Percentiles rank a stretch among this genome's conserved stretches.
Evolutionary conservation across 1,284 basidiomycete species (phyloP).

Genomic region (Leccinum griseonigrum): DNA sequence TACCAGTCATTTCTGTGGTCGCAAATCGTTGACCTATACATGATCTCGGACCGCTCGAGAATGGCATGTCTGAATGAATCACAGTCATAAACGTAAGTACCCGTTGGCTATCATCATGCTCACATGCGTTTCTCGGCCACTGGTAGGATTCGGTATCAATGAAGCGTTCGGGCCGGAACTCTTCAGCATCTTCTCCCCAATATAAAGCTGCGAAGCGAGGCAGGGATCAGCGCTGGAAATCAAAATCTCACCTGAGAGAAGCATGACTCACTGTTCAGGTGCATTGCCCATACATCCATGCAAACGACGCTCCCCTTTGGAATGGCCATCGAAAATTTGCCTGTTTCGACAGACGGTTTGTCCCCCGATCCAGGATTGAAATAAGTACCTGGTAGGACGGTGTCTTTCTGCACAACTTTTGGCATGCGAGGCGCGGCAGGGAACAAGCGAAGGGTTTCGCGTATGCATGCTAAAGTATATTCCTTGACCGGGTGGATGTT

Average conservation of each 20-base stretch:
- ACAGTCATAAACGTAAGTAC: background rate
- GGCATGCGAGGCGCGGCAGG: conserved; percentile 40
- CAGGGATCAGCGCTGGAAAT: background rate
- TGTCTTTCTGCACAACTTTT: conserved; percentile 38
- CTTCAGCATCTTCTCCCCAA: conserved; percentile 44
- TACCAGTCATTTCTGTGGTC: conserved; percentile 24
- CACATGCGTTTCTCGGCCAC: conserved; percentile 38
- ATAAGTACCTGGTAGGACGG: conserved; percentile 32
- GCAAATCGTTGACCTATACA: conserved; percentile 43
- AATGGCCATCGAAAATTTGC: conserved; percentile 37
- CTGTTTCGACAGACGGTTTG: conserved; percentile 25
- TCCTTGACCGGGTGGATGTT: conserved; percentile 28
- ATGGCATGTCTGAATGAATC: conserved; percentile 32
- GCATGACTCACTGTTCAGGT: conserved; percentile 34
- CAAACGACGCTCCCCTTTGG: conserved; percentile 38
- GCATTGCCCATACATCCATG: conserved; percentile 41
- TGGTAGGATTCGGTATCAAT: conserved; percentile 38
- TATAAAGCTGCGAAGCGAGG: conserved; percentile 26
- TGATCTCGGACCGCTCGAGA: conserved; percentile 37
- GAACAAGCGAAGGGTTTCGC: conserved; percentile 44
- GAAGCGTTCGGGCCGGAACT: conserved; percentile 48
- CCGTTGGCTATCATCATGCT: background rate
- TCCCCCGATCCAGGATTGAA: conserved; percentile 32
- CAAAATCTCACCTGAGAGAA: background rate
- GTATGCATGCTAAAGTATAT: conserved; percentile 40